Evolutionary conservation across 2,329 filamentous ascomycete species (phyloP).

Genomic region (Colletotrichum trifolii): DNA sequence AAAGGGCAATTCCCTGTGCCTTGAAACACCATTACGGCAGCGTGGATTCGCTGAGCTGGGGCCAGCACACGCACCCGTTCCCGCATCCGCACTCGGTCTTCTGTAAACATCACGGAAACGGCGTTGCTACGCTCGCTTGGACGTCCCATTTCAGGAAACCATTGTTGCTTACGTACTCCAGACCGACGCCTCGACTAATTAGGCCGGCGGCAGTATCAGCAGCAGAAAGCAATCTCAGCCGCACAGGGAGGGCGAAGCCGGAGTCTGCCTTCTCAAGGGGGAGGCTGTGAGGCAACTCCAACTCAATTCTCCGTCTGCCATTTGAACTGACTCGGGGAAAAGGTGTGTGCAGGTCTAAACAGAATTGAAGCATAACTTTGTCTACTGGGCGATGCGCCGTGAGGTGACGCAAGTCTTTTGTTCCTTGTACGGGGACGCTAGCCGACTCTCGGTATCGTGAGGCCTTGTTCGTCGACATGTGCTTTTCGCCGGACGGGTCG

Average conservation of each 20-base stretch:
- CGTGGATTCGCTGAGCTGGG: constrained; percentile 17
- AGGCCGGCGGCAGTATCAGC: constrained; percentile 23
- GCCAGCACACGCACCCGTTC: constrained; percentile 31
- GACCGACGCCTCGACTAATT: constrained; percentile 14
- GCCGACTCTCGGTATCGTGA: constrained; percentile 20
- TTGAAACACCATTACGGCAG: constrained; percentile 31
- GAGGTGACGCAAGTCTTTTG: constrained; percentile 14
- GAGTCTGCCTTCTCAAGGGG: neutral
- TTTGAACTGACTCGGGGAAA: constrained; percentile 1
- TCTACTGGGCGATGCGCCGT: constrained; percentile 3
- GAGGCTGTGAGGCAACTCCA: constrained; percentile 5
- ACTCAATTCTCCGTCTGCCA: neutral
- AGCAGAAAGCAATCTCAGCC: neutral
- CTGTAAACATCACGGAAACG: neutral
- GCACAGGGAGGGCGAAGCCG: neutral
- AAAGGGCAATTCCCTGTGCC: constrained; percentile 29
- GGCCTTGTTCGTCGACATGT: constrained; percentile 4
- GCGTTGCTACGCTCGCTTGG: constrained; percentile 25
- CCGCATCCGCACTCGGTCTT: constrained; percentile 15
- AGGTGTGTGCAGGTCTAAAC: neutral
- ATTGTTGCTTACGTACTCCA: constrained; percentile 9
- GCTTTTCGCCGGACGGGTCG: constrained; percentile 5
- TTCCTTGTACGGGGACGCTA: constrained; percentile 1
- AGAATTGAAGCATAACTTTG: constrained; percentile 9
- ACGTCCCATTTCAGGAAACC: constrained; percentile 30